Conservation (phyloP, 306 rosid species). For the Cicer cuneatum region DNA sequence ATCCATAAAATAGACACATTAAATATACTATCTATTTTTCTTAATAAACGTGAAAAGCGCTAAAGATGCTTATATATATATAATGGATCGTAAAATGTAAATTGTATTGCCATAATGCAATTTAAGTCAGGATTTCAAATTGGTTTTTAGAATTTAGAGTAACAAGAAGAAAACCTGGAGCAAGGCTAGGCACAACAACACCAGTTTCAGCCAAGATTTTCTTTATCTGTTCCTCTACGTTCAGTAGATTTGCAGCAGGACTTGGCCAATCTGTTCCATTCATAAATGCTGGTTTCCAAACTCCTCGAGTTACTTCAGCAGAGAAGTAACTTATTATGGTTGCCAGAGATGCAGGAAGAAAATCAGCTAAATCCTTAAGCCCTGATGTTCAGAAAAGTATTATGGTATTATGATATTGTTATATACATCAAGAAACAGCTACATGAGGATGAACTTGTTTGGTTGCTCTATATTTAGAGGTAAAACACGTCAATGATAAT, state of each 20-base stretch:
- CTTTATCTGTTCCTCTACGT: slow-evolving; percentile 91
- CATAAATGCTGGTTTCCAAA: slow-evolving; percentile 95
- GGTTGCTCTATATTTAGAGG: slow-evolving; percentile 26
- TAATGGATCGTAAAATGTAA: neutral
- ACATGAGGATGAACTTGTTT: slow-evolving; percentile 37
- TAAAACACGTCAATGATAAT: slow-evolving; percentile 4
- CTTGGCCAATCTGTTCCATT: slow-evolving; percentile 99
- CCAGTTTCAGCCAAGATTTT: slow-evolving; percentile 96
- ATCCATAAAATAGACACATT: no score
- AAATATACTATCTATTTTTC: no score
- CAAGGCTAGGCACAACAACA: slow-evolving; percentile 91
- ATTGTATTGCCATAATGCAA: slow-evolving; percentile 27
- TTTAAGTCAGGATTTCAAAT: slow-evolving; percentile 4
- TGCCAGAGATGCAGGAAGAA: slow-evolving; percentile 96
- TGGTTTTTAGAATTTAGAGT: slow-evolving; percentile 15
- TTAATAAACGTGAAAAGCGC: no score
- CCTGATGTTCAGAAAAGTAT: slow-evolving; percentile 59
- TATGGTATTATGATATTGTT: slow-evolving; percentile 22
- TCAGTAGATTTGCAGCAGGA: slow-evolving; percentile 84
- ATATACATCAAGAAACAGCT: slow-evolving; percentile 25
- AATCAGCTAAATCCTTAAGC: slow-evolving; percentile 96
- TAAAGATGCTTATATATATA: no score
- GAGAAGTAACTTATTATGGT: slow-evolving; percentile 95
- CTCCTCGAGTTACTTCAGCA: slow-evolving; percentile 92
- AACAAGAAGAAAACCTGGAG: slow-evolving; percentile 65